These are phyloP conservation scores for Ceratobasidium sp. DNA, from an alignment of 1,284 basidiomycete genomes.

Conservation along the genomic window DNA sequence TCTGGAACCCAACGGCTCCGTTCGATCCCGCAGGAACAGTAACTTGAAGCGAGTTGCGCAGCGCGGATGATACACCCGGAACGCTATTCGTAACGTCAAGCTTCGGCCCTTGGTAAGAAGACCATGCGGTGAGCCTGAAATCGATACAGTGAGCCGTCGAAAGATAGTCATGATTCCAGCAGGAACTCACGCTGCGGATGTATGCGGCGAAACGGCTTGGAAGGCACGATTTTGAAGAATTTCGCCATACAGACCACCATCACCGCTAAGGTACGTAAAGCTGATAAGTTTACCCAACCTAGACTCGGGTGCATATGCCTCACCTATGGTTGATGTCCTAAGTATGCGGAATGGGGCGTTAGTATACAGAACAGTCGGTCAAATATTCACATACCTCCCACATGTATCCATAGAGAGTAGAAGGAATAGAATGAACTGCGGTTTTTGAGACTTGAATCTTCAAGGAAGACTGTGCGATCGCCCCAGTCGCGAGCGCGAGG, in stretches of 20 bases:
- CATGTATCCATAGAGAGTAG: slow-evolving; percentile 41
- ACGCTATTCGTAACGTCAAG: slow-evolving; percentile 29
- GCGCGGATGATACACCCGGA: slow-evolving; percentile 22
- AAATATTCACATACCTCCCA: slow-evolving; percentile 27
- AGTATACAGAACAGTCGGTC: background rate
- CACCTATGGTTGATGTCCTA: slow-evolving; percentile 41
- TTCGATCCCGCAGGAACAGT: slow-evolving; percentile 24
- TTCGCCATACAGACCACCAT: slow-evolving; percentile 42
- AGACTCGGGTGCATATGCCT: too few species aligned
- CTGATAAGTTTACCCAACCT: background rate
- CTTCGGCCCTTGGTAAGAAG: background rate
- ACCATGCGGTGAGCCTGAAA: slow-evolving; percentile 32
- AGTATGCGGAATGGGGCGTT: background rate
- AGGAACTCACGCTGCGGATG: slow-evolving; percentile 30
- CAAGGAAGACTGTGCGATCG: slow-evolving; percentile 22
- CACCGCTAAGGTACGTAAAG: slow-evolving; percentile 36
- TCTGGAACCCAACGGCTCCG: slow-evolving; percentile 33
- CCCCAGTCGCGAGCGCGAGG: slow-evolving; percentile 12
- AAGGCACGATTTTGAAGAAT: slow-evolving; percentile 38
- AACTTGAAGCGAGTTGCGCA: slow-evolving; percentile 34
- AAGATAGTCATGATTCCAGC: background rate
- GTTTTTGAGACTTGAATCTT: slow-evolving; percentile 35
- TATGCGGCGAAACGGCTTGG: slow-evolving; percentile 33
- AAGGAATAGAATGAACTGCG: slow-evolving; percentile 36
- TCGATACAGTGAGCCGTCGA: background rate